These are phyloP conservation scores for Aspergillus latus DNA, from an alignment of 2,329 filamentous ascomycete genomes.

Conservation along the genomic window DNA sequence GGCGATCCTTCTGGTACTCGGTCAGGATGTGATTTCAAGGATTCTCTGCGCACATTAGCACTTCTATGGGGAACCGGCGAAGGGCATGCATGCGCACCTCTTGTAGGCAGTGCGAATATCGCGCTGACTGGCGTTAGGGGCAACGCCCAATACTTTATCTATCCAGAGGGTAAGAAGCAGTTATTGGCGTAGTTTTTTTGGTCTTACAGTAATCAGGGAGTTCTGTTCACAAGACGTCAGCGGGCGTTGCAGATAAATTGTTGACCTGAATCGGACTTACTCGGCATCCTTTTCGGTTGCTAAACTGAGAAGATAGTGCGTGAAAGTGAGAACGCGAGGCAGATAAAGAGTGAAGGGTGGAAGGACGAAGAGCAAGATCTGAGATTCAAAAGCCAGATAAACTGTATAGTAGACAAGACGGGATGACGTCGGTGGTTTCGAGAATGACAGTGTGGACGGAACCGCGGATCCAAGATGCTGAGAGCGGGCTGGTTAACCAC, in stretches of 20 bases:
- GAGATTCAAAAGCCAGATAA: background rate
- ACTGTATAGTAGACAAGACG: background rate
- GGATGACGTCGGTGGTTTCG: conserved; percentile 4
- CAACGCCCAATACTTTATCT: conserved; percentile 74
- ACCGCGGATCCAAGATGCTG: conserved; percentile 1
- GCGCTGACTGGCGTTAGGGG: conserved; percentile 71
- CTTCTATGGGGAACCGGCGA: conserved; percentile 44
- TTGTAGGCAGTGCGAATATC: conserved; percentile 96
- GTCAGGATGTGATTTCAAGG: conserved; percentile 90
- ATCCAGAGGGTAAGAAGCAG: conserved; percentile 10
- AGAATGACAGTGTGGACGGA: background rate
- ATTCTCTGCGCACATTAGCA: conserved; percentile 49
- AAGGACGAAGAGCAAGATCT: background rate
- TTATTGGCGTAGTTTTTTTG: background rate
- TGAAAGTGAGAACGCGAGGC: too few relatives aligned
- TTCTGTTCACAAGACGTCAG: conserved; percentile 20
- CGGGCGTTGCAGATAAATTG: background rate
- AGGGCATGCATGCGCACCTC: conserved; percentile 52
- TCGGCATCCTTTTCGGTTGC: conserved; percentile 18
- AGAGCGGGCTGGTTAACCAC: background rate
- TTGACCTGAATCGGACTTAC: conserved; percentile 19
- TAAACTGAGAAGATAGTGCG: background rate
- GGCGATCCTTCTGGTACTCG: conserved; percentile 81
- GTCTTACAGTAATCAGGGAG: conserved; percentile 44
- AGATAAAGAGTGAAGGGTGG: too few relatives aligned